These are phyloP conservation scores for Mortierella alpina DNA, from an alignment of 192 early-diverging fungal genomes.

Conservation along the genomic window DNA sequence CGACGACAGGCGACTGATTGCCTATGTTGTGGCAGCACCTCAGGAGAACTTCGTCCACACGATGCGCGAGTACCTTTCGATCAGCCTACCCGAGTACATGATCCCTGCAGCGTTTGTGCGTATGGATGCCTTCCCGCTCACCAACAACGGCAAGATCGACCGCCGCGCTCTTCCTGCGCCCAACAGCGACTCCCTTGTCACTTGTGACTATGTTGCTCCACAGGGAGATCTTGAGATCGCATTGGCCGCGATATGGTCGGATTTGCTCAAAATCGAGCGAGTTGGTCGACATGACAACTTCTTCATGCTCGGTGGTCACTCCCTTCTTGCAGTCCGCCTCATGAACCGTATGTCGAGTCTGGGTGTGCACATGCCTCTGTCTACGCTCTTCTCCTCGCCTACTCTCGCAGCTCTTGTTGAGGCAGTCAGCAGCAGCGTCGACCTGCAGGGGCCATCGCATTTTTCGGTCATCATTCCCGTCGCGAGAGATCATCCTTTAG, in stretches of 20 bases:
- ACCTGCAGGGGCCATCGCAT: not conserved
- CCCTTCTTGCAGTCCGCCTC: conserved; percentile 9
- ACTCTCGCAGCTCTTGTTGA: not conserved
- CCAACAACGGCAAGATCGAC: conserved; percentile 39
- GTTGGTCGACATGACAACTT: conserved; percentile 18
- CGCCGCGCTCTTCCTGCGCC: too few relatives aligned
- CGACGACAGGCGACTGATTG: conserved; percentile 63
- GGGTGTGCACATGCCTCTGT: not conserved
- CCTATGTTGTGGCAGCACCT: conserved; percentile 60
- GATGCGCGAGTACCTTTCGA: conserved; percentile 49
- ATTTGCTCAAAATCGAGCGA: not conserved
- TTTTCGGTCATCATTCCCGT: not conserved
- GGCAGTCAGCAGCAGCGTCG: too few relatives aligned
- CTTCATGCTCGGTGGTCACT: conserved; percentile 33
- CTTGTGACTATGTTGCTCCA: too few relatives aligned
- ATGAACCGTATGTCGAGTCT: not conserved
- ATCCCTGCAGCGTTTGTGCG: conserved; percentile 58
- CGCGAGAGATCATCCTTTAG: too few relatives aligned
- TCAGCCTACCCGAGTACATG: conserved; percentile 71
- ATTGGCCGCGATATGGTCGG: conserved; percentile 2
- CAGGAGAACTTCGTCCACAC: not conserved
- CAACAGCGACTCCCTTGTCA: too few relatives aligned
- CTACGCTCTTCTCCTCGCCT: not conserved
- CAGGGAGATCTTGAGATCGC: conserved; percentile 7
- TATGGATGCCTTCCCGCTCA: conserved; percentile 30